These are phyloP conservation scores for Boletus vermiculosoides DNA, from an alignment of 768 basidiomycete genomes.

Conservation along the genomic window DNA sequence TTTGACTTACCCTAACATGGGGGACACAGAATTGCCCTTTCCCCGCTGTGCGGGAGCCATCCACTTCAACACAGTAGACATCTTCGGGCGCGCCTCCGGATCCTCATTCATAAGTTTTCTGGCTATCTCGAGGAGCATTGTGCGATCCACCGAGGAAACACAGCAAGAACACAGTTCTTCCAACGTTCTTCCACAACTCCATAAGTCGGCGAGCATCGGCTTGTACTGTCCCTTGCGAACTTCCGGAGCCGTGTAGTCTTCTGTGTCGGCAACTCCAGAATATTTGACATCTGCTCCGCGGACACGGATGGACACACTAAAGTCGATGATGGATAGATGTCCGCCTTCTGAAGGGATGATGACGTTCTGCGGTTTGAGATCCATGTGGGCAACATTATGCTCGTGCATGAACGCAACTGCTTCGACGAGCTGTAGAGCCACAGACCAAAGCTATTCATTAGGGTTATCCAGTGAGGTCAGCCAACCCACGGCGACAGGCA, in stretches of 20 bases:
- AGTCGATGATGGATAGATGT: too few relatives aligned
- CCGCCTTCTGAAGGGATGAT: background rate
- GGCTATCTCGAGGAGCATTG: conserved; percentile 37
- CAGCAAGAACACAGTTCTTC: background rate
- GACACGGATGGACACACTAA: background rate
- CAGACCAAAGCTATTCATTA: background rate
- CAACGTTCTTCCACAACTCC: too few relatives aligned
- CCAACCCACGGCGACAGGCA: background rate
- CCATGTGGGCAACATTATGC: conserved; percentile 14
- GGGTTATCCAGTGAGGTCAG: background rate
- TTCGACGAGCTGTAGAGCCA: conserved; percentile 1
- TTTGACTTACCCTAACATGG: too few relatives aligned
- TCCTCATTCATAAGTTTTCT: background rate
- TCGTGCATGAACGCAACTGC: conserved; percentile 13
- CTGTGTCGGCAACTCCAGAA: background rate
- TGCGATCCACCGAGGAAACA: background rate
- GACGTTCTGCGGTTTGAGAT: conserved; percentile 10
- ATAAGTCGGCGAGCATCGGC: too few relatives aligned
- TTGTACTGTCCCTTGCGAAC: background rate
- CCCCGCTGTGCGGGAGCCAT: background rate
- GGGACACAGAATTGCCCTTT: too few relatives aligned
- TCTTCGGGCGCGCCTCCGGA: background rate
- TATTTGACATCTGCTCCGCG: background rate
- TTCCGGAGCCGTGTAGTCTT: background rate
- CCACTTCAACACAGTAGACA: background rate